phyloP scores from a whole-genome alignment of 2,329 filamentous ascomycete species.

The Rasamsonia emersonii region DNA sequence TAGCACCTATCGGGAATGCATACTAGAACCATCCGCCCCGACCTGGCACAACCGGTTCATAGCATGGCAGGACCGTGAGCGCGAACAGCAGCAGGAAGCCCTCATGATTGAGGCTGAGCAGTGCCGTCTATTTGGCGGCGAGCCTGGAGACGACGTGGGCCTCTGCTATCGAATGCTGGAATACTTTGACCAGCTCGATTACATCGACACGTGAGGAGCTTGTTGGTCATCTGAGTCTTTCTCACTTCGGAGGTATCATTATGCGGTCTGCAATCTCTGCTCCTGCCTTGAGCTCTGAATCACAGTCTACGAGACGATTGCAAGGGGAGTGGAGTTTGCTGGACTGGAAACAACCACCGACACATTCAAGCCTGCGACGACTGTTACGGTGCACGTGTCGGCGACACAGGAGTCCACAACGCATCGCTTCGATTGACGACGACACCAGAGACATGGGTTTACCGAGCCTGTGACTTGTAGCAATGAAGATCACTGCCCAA shows the following conservation, averaged over 20 bases:
- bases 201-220: conserved; percentile 25
- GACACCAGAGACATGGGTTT: conserved; percentile 22
- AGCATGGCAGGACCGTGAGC: conserved; percentile 32
- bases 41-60: conserved; percentile 35
- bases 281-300: too few species aligned
- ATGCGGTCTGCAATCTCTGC: too few species aligned
- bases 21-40: conserved; percentile 23
- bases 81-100: conserved; percentile 19
- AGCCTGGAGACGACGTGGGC: conserved; percentile 34
- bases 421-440: conserved; percentile 10
- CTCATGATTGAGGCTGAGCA: conserved; percentile 31
- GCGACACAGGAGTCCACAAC: not conserved
- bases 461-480: conserved; percentile 32
- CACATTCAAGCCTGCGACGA: too few species aligned
- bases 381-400: too few species aligned
- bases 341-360: too few species aligned
- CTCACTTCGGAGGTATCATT: too few species aligned
- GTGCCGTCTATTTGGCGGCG: conserved; percentile 38
- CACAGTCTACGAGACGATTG: not conserved
- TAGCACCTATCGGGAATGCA: conserved; percentile 18
- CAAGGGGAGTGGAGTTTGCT: too few species aligned
- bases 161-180: conserved; percentile 43
- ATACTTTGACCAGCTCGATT: conserved; percentile 42
- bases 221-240: conserved; percentile 1
- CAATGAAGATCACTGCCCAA: conserved; percentile 29